Evolutionary conservation across 768 basidiomycete genomes (phyloP).

Genomic region (Aureoboletus auriporus): DNA sequence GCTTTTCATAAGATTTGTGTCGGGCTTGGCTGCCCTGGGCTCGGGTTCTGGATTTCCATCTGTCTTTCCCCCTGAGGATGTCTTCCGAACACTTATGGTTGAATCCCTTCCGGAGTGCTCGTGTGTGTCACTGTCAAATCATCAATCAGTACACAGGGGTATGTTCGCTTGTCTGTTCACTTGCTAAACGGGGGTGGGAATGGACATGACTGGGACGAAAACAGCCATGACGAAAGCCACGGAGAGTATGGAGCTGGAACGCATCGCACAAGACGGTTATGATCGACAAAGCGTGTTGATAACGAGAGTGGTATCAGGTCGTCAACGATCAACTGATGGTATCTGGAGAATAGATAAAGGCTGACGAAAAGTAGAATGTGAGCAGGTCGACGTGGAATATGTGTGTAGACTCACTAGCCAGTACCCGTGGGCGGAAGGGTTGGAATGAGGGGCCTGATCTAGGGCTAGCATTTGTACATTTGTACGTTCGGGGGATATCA

Average conservation of each 20-base stretch:
- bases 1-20: too few species aligned
- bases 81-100: too few species aligned
- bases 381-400: neutral
- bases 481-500: too few species aligned
- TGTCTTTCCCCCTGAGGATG: too few species aligned
- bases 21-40: too few species aligned
- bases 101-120: too few species aligned
- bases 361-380: neutral
- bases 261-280: conserved; percentile 9
- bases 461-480: too few species aligned
- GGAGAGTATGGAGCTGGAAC: conserved; percentile 1
- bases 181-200: conserved; percentile 1
- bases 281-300: neutral
- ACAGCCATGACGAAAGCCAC: conserved; percentile 3
- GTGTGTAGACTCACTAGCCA: conserved; percentile 16
- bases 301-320: conserved; percentile 9
- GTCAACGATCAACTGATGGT: conserved; percentile 10
- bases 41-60: too few species aligned
- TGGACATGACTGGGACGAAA: conserved; percentile 4
- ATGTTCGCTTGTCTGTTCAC: neutral
- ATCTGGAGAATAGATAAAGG: conserved; percentile 11
- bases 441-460: too few species aligned
- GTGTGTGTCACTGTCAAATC: too few species aligned
- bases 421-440: conserved; percentile 8
- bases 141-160: too few species aligned